Evolutionary conservation across 208 protist species (phyloP).

Genomic region (Trypanosoma caninum): DNA sequence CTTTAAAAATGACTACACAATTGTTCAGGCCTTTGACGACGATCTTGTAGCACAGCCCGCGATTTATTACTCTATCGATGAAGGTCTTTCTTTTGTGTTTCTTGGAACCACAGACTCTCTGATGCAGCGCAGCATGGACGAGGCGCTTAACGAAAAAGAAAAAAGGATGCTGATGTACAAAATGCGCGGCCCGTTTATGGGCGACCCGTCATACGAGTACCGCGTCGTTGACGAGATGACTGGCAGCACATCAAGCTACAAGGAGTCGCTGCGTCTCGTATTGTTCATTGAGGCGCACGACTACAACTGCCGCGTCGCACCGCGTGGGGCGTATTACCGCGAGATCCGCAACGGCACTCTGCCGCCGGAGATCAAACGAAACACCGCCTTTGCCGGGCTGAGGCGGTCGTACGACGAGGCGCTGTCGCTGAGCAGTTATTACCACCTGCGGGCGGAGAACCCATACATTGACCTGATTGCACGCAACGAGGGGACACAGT

Average conservation of each 20-base stretch:
- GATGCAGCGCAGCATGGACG: slow-evolving; percentile 29
- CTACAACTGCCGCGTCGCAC: slow-evolving; percentile 77
- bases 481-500: slow-evolving; percentile 24
- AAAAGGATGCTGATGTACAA: slow-evolving; percentile 64
- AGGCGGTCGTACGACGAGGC: slow-evolving; percentile 34
- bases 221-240: slow-evolving; percentile 42
- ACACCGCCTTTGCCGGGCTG: slow-evolving; percentile 58
- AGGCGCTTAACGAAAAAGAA: slow-evolving; percentile 40
- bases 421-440: slow-evolving; percentile 73
- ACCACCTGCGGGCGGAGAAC: slow-evolving; percentile 71
- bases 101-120: slow-evolving; percentile 74
- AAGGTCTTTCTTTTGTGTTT: slow-evolving; percentile 73
- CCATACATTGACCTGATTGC: slow-evolving; percentile 65
- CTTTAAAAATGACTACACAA: slow-evolving; percentile 80
- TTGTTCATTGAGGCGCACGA: slow-evolving; percentile 82
- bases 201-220: slow-evolving; percentile 87
- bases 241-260: slow-evolving; percentile 32
- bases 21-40: slow-evolving; percentile 74
- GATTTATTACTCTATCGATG: slow-evolving; percentile 81
- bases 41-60: slow-evolving; percentile 71
- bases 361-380: slow-evolving; percentile 39
- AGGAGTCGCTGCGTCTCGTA: slow-evolving; percentile 77
- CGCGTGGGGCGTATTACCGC: slow-evolving; percentile 73
- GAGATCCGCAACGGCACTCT: slow-evolving; percentile 35
- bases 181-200: slow-evolving; percentile 76